phyloP scores from a whole-genome alignment of 2,329 filamentous ascomycete genomes.

The Fusarium bulbicola region DNA sequence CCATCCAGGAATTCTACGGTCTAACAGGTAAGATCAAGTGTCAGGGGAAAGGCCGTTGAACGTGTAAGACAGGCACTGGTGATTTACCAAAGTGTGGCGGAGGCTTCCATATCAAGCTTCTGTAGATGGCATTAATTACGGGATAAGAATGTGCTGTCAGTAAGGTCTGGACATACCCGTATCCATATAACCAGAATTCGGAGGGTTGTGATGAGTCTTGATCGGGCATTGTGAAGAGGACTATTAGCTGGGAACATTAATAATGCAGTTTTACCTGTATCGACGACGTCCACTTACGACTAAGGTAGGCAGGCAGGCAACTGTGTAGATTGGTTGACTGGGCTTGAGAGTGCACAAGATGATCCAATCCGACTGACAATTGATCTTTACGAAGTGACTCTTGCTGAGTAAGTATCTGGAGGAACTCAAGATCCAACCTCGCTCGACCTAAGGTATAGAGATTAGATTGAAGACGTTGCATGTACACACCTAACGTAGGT shows the following conservation, averaged over 20 bases:
- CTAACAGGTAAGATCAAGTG: constrained; percentile 56
- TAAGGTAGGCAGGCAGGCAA: not conserved
- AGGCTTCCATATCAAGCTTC: constrained; percentile 98
- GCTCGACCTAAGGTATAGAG: not conserved
- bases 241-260: constrained; percentile 14
- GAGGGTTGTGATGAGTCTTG: constrained; percentile 47
- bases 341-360: not conserved
- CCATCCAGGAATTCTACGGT: constrained; percentile 86
- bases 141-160: constrained; percentile 9
- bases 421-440: not conserved
- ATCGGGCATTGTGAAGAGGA: constrained; percentile 48
- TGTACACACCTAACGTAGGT: not conserved
- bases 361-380: not conserved
- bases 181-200: constrained; percentile 97
- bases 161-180: constrained; percentile 71
- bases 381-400: not conserved
- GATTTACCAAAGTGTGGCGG: constrained; percentile 97
- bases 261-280: constrained; percentile 4
- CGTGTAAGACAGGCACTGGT: constrained; percentile 1
- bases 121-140: constrained; percentile 30
- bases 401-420: not conserved
- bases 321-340: not conserved
- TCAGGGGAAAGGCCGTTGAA: constrained; percentile 8
- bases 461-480: not conserved
- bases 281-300: not conserved